These are phyloP conservation scores for Sedum album DNA, from an alignment of 164 flowering plant genomes.

Conservation along the genomic window DNA sequence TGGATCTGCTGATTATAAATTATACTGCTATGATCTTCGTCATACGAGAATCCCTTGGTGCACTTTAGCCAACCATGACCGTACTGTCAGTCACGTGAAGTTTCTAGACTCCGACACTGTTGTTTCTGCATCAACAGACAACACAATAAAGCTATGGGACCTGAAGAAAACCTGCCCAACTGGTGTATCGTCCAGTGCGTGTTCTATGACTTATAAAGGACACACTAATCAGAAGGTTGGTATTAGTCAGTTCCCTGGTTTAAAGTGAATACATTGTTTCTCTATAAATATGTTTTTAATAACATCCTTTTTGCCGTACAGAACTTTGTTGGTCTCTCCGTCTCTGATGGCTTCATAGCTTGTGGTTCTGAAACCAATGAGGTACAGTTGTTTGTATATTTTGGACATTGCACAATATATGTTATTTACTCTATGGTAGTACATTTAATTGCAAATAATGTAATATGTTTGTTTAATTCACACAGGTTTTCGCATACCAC, in stretches of 20 bases:
- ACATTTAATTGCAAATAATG: not conserved
- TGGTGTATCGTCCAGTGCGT: conserved; percentile 48
- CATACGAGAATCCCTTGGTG: conserved; percentile 68
- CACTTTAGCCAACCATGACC: conserved; percentile 62
- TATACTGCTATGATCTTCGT: conserved; percentile 79
- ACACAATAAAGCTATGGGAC: conserved; percentile 85
- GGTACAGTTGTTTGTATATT: conserved; percentile 28
- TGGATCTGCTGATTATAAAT: conserved; percentile 80
- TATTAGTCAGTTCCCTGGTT: conserved; percentile 13
- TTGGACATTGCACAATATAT: not conserved
- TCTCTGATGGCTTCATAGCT: conserved; percentile 72
- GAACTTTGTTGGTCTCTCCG: conserved; percentile 93
- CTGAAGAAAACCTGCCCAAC: conserved; percentile 43
- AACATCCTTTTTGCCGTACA: conserved; percentile 20
- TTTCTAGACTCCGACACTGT: conserved; percentile 68
- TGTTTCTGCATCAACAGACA: conserved; percentile 90
- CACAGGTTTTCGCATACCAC: conserved; percentile 66
- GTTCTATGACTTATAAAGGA: conserved; percentile 55
- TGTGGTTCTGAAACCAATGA: conserved; percentile 89
- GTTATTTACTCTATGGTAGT: no score
- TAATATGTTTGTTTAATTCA: not conserved
- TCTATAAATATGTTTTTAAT: not conserved
- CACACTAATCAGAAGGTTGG: conserved; percentile 84
- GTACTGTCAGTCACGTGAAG: conserved; percentile 84
- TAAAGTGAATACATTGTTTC: not conserved